Base-by-base conservation (phyloP, 192 early-diverging fungal genomes). In the Dissophora globulifera region DNA sequence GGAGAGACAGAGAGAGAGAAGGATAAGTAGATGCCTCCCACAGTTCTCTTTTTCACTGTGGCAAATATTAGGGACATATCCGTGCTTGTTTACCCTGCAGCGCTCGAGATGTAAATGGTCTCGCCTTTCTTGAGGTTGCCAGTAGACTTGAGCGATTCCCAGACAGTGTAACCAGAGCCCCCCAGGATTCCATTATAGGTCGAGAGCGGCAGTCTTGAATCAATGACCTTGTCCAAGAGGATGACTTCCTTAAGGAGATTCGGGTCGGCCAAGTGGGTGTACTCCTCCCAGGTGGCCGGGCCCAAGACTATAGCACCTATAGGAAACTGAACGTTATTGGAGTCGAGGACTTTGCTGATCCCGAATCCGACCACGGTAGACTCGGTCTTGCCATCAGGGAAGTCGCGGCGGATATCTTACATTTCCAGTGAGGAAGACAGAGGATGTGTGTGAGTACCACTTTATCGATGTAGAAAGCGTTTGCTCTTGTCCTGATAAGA, bases 121-220 rank as follows among this genome's bases (percentile, higher is more conserved):
- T 98, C 94, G 17, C 95, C 93, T 6, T 66, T 67, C 78, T 93
- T 92, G 62, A 93, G 90, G 56, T 92, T 72, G 25, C 90, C 93
- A 19, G 92, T 65, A 8, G 79, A 70, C 43, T 86, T 53, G 12
- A 94, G 65, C 33, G 93, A 66, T 32, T 67, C 56, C 58, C 71
- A 67, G 5, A 59, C 35, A 19, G 61, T 78, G 38, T 69, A 67
- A 13, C 60, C 60, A 64, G 47, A 43, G 35, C 52, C 47, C 9
- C 61, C 58, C 26, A 75, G 27, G 57, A 65, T 25, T 41, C 67
- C 60, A 16, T 58, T 59, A 47, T 67, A 67, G 48, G 62, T 53
- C 8, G 45, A 46, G 5, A 79, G 40, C 2, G 66, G 64, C 16
- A 63, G 15, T 1, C 62, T 42, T 3, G 67, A 27, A 42, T 58